Evolutionary conservation across 176 grass and related monocot genomes (phyloP).

Genomic region (Juncus effusus): DNA sequence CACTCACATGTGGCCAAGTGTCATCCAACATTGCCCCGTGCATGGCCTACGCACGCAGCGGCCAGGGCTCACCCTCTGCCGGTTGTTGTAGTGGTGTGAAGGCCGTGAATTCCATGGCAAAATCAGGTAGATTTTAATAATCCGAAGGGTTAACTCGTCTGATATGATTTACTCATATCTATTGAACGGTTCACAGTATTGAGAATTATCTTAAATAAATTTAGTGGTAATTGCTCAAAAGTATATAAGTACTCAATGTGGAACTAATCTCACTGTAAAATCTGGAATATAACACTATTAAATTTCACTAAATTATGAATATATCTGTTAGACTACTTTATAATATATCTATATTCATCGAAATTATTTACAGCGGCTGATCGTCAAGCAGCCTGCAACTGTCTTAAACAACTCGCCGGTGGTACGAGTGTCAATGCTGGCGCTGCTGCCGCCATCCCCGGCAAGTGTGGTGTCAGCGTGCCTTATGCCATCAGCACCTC

Average conservation of each 20-base stretch:
- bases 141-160: no score
- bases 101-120: background rate
- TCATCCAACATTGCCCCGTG: background rate
- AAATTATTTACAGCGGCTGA: slow-evolving; percentile 10
- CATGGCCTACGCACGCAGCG: background rate
- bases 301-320: no score
- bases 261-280: no score
- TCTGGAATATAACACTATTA: no score
- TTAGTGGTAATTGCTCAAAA: no score
- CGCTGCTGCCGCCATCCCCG: slow-evolving; percentile 35
- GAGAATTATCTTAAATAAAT: no score
- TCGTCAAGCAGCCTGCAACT: slow-evolving; percentile 30
- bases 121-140: no score
- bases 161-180: no score
- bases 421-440: slow-evolving; percentile 16
- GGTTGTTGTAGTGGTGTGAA: background rate
- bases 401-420: slow-evolving; percentile 31
- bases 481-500: slow-evolving; percentile 47
- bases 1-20: background rate
- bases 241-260: no score
- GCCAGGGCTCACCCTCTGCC: background rate
- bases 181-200: no score
- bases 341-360: no score
- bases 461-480: slow-evolving; percentile 49
- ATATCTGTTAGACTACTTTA: no score